Evolutionary conservation across 78 protist genomes (phyloP).

Genomic region (Bigelowiella natans): DNA sequence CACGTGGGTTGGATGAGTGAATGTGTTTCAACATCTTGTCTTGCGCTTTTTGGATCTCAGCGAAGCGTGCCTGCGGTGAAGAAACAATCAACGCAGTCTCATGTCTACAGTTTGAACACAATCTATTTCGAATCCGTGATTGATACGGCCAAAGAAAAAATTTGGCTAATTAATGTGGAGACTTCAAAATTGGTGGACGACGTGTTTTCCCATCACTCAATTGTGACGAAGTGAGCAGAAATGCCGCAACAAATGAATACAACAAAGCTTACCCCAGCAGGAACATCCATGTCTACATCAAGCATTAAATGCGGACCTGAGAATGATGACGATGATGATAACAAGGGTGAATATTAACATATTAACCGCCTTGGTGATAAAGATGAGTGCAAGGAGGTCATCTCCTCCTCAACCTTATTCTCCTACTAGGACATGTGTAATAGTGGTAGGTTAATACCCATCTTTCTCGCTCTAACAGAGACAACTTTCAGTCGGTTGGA

Average conservation of each 20-base stretch:
- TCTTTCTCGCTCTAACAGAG: background rate
- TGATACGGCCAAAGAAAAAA: no score
- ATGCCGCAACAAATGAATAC: no score
- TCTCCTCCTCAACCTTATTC: no score
- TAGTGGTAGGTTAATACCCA: background rate
- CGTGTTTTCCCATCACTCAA: no score
- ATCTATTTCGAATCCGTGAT: no score
- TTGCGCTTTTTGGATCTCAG: background rate
- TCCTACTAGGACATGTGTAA: no score
- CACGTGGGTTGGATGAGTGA: background rate
- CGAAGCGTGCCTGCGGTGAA: background rate
- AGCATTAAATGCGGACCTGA: background rate
- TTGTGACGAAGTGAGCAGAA: no score
- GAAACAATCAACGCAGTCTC: background rate
- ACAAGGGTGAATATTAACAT: no score
- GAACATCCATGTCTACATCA: background rate
- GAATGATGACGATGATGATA: no score
- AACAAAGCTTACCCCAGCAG: background rate
- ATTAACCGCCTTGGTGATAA: no score
- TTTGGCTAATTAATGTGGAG: background rate
- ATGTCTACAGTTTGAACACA: background rate
- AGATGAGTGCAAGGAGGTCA: no score
- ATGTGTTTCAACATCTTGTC: background rate
- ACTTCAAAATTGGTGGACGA: background rate
- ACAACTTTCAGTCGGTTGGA: background rate